Evolutionary conservation across 208 protist species (phyloP), one percentile per base, ranked within the genome.

Genomic region (Sergeia podlipaevii): DNA sequence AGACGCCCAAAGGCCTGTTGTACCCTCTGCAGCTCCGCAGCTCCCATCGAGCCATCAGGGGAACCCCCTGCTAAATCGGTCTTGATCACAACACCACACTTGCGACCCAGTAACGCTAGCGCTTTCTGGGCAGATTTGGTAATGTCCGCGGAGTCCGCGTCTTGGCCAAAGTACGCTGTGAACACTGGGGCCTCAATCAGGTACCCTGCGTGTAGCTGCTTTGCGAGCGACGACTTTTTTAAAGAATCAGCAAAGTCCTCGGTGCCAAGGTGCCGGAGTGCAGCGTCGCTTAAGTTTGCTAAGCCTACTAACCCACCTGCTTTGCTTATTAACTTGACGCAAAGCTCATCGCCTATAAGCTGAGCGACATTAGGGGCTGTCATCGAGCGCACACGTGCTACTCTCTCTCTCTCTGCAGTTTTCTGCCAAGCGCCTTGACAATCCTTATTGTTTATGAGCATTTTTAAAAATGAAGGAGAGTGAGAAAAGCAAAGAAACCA

Each of bases 111-210:
- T 24, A 84, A 48, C 5, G 70, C 74, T 5, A 80, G 50, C 1
- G 68, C 82, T 57, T 91, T 91, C 38, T 65, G 73, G 20, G 87
- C 87, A 3, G 76, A 71, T 51, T 82, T 74, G 23, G 77, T 8
- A n/a, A 71, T 47, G 11, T 69, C 56, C 21, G 63, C 71, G 42
- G 68, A 50, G 23, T 54, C 54, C 21, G 72, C 77, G 21, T 85
- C 74, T 7, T 37, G 56, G n/a, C 68, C 75, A 36, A 94, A 94
- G 29, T 60, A 70, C 27, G 85, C 69, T 8, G 45, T 47, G 52
- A 94, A 91, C 6, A 91, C 33, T 1, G 80, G 78, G 0, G 87
- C 61, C 23, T 74, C 71, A 0, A 77, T 8, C 7, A 94, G 51
- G 41, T 77, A 66, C 0, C 87, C 82, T 3, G 72, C 57, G 55